Percentiles rank a stretch among this genome's conserved stretches.
Evolutionary conservation across 2,329 filamentous ascomycete genomes (phyloP).

Genomic region (Calonectria montana): DNA sequence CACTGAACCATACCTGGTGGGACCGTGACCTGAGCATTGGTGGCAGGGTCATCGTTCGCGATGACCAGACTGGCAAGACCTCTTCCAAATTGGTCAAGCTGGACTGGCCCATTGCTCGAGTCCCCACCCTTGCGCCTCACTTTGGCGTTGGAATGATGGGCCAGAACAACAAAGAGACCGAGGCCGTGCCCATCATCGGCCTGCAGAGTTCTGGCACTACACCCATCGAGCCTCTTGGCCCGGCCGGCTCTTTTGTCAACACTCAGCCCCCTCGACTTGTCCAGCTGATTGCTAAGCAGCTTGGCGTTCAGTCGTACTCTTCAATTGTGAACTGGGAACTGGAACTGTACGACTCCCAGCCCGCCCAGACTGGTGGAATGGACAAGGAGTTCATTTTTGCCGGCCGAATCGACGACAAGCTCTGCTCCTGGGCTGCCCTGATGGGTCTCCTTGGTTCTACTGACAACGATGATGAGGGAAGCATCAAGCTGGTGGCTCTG

Average conservation of each 20-base stretch:
- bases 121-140: conserved; percentile 93
- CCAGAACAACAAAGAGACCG: conserved; percentile 84
- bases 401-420: conserved; percentile 95
- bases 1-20: conserved; percentile 93
- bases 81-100: conserved; percentile 86
- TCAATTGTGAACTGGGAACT: conserved; percentile 96
- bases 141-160: conserved; percentile 83
- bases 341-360: conserved; percentile 92
- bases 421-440: conserved; percentile 93
- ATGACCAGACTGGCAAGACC: conserved; percentile 79
- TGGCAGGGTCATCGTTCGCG: conserved; percentile 86
- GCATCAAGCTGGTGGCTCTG: conserved; percentile 90
- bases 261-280: conserved; percentile 90
- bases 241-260: conserved; percentile 77
- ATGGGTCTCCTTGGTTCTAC: conserved; percentile 81
- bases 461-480: conserved; percentile 67
- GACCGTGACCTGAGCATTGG: conserved; percentile 93
- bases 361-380: conserved; percentile 84
- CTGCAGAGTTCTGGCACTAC: conserved; percentile 74
- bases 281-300: conserved; percentile 80
- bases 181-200: conserved; percentile 94
- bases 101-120: conserved; percentile 92
- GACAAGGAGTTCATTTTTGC: conserved; percentile 96
- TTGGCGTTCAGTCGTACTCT: conserved; percentile 77
- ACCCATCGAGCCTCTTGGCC: conserved; percentile 62